phyloP scores from a whole-genome alignment of 169 alveolate species.

The Cryptosporidium baileyi region DNA sequence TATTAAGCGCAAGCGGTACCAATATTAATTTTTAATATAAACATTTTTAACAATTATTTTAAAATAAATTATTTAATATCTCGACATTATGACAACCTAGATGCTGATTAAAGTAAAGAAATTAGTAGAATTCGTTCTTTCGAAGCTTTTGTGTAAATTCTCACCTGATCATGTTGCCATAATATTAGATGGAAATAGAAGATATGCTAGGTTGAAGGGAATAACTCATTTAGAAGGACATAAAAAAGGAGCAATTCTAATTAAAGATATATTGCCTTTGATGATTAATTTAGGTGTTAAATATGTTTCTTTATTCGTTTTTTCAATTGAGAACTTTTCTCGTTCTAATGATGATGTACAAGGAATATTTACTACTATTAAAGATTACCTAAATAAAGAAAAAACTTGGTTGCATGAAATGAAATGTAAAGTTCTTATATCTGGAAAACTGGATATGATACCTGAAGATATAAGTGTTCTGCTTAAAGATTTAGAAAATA shows the following conservation, averaged over 20 bases:
- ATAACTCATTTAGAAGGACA: constrained; percentile 77
- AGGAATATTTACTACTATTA: constrained; percentile 62
- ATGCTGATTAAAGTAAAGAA: background rate
- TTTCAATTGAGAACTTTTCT: constrained; percentile 84
- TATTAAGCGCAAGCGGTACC: background rate
- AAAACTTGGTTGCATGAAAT: background rate
- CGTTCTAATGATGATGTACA: constrained; percentile 76
- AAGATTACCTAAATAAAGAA: constrained; percentile 48
- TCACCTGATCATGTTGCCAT: constrained; percentile 79
- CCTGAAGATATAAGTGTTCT: background rate
- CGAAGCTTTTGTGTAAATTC: background rate
- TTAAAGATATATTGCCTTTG: constrained; percentile 76
- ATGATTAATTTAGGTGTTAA: constrained; percentile 79
- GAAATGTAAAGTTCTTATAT: constrained; percentile 14
- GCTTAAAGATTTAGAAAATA: background rate
- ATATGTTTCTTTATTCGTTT: constrained; percentile 83
- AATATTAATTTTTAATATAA: background rate
- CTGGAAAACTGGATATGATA: constrained; percentile 40
- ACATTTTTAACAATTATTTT: too few species aligned
- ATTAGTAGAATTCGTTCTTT: background rate
- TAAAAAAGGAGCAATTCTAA: constrained; percentile 72
- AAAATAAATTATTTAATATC: background rate
- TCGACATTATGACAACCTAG: background rate
- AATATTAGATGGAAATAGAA: constrained; percentile 90
- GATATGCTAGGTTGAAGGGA: constrained; percentile 81